Evolutionary conservation across 208 protist species (phyloP).

Genomic region (Leptomonas pyrrhocoris): DNA sequence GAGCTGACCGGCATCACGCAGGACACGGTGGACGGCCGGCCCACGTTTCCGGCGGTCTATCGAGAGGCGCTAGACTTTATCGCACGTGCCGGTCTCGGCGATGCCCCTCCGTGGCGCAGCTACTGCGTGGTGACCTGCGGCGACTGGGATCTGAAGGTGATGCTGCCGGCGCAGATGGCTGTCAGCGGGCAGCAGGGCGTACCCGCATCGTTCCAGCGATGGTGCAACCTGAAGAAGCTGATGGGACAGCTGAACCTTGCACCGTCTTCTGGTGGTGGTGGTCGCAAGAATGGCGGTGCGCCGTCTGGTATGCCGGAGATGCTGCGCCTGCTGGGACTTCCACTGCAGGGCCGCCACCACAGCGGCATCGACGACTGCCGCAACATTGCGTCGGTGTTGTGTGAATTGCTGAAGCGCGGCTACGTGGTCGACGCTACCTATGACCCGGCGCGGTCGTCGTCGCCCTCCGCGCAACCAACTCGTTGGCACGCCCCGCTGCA

Average conservation of each 20-base stretch:
- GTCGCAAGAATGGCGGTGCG: background rate
- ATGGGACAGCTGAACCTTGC: conserved; percentile 42
- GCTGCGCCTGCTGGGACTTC: conserved; percentile 60
- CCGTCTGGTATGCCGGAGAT: conserved; percentile 64
- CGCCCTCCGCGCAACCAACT: background rate
- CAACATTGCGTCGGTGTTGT: conserved; percentile 89
- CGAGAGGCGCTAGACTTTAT: conserved; percentile 69
- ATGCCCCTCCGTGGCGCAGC: conserved; percentile 47
- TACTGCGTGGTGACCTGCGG: conserved; percentile 93
- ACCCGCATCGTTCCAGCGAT: conserved; percentile 48
- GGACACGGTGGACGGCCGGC: conserved; percentile 47
- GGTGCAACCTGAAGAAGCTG: conserved; percentile 92
- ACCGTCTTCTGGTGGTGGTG: background rate
- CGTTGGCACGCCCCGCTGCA: conserved; percentile 25
- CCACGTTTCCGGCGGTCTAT: conserved; percentile 72
- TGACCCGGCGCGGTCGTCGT: too few species aligned
- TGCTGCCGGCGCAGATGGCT: conserved; percentile 76
- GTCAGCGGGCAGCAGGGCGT: conserved; percentile 29
- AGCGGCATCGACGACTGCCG: conserved; percentile 93
- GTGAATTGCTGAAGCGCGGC: conserved; percentile 48
- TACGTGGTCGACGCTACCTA: conserved; percentile 30
- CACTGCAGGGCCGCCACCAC: conserved; percentile 86
- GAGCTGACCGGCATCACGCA: conserved; percentile 90
- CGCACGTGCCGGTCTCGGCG: conserved; percentile 42
- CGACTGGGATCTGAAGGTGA: conserved; percentile 93